Evolutionary conservation across 805 yeast species (phyloP), one percentile per base, ranked within the genome.

Genomic region (Wickerhamiella australiensis): DNA sequence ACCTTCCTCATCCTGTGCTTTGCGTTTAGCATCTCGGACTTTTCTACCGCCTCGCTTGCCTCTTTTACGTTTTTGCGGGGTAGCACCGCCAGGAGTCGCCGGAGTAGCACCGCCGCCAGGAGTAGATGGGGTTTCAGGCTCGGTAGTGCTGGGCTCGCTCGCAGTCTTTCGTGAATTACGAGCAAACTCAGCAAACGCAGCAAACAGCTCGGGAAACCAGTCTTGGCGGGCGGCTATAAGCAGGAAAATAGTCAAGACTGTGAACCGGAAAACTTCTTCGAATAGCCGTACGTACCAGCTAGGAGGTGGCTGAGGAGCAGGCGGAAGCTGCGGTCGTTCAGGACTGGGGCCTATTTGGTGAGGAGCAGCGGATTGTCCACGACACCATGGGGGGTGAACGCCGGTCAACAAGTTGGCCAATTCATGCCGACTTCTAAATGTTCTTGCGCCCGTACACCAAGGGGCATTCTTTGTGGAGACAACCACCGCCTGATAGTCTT

Each of bases 11-110:
- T 25, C 33, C 27, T 45, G 49, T 12, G 50, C 50, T 25, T 44
- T 36, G 20, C 29, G 33, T 35, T 52, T 36, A 41, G 52, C 51
- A 21, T 54, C 53, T 1, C 52, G 44, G 43, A 74, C 65, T 58
- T 82, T 75, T 56, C 78, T 79, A 0, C 95, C 94, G 12, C 95
- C 95, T 52, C 96, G 70, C 8, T 82, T 72, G 3, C 96, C 96
- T 59, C 96, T 74, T 60, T 85, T 87, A 23, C 95, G 71, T 58
- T 75, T 80, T 64, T 21, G 44, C 11, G 38, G 38, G 38, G 38
- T 33, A 15, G 38, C 38, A 15, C 21, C 38, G 29, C n/a, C n/a
- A 11, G 33, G 13, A 5, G 33, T 29, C 13, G 33, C 3, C n/a
- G 33, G 33, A 6, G 33, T 11, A 29, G n/a, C n/a, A n/a, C n/a